phyloP scores from a whole-genome alignment of 2,329 filamentous ascomycete species.

The Hirsutella minnesotensis region DNA sequence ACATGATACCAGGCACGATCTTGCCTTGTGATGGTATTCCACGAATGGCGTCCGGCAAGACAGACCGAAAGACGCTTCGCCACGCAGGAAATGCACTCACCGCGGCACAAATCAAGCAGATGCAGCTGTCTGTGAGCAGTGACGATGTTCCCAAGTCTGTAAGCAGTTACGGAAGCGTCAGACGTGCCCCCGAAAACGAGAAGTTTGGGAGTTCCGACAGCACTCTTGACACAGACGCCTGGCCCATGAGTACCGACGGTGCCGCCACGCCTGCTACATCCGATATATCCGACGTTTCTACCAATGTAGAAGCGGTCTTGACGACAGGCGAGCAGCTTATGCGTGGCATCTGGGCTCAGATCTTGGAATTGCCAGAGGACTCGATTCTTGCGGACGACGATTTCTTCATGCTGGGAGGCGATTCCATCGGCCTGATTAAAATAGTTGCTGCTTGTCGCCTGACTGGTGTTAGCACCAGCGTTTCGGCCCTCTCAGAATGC shows the following conservation, averaged over 20 bases:
- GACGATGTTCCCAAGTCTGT: too few species aligned
- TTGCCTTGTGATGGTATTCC: constrained; percentile 1
- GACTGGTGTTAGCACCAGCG: neutral
- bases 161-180: neutral
- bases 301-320: neutral
- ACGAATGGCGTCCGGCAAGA: constrained; percentile 1
- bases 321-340: neutral
- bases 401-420: constrained; percentile 2
- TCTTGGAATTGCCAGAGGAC: neutral
- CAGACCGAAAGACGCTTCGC: neutral
- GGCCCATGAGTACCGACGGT: neutral
- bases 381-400: neutral
- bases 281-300: neutral
- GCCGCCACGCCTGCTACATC: neutral
- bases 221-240: neutral
- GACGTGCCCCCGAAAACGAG: neutral
- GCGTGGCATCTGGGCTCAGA: constrained; percentile 1
- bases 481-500: neutral
- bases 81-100: neutral
- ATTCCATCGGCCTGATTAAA: constrained; percentile 3
- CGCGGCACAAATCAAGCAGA: neutral
- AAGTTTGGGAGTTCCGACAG: neutral
- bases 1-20: constrained; percentile 1
- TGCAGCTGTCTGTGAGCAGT: neutral
- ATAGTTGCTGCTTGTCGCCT: constrained; percentile 1